phyloP scores from a whole-genome alignment of 306 rosid genomes.

The Gleditsia sinensis region DNA sequence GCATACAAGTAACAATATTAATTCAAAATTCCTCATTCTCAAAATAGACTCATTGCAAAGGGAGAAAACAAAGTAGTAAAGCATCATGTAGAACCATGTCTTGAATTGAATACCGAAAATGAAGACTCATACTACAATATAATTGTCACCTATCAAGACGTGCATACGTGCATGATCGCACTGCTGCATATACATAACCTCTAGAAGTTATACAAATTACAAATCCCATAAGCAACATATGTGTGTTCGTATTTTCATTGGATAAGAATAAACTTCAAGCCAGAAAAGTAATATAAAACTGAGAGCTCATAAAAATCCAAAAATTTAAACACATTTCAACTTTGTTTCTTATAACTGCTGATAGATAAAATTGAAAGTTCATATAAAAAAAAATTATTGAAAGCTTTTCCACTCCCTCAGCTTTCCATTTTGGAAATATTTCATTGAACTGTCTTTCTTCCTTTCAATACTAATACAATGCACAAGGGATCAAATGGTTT shows the following conservation, averaged over 20 bases:
- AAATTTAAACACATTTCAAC: background rate
- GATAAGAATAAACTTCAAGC: background rate
- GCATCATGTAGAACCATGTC: constrained; percentile 3
- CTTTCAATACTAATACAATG: background rate
- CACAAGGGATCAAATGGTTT: background rate
- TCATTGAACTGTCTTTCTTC: background rate
- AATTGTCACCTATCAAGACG: background rate
- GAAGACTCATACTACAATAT: background rate
- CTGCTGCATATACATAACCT: background rate
- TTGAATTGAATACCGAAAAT: constrained; percentile 4
- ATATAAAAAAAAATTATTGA: background rate
- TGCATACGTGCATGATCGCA: constrained; percentile 15
- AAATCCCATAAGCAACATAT: background rate
- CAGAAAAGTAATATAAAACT: background rate
- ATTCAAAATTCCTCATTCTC: constrained; percentile 1
- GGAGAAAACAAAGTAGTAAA: constrained; percentile 3
- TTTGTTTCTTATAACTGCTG: background rate
- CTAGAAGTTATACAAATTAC: background rate
- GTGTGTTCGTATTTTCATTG: background rate
- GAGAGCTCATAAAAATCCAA: background rate
- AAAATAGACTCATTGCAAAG: background rate
- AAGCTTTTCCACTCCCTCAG: background rate
- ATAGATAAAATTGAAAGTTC: background rate
- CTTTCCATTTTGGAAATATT: background rate
- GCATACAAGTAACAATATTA: constrained; percentile 9